Conservation (phyloP, 257 asterid species). For the Thymus mandschuricus region DNA sequence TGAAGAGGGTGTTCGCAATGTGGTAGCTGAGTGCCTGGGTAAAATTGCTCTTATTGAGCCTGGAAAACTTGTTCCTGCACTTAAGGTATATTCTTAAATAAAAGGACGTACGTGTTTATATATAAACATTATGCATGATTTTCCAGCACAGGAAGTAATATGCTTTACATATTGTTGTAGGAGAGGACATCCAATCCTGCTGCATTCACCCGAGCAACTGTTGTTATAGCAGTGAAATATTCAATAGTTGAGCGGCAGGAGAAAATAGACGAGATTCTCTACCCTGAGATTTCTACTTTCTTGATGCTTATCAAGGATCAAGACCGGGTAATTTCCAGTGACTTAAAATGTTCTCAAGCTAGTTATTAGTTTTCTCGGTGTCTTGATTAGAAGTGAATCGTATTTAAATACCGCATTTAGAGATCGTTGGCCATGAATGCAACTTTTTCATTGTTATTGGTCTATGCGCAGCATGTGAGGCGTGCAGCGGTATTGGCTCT, state of each 20-base stretch:
- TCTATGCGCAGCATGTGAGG: slow-evolving; percentile 86
- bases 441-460: slow-evolving; percentile 28
- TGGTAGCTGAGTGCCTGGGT: slow-evolving; percentile 98
- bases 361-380: neutral
- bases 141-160: slow-evolving; percentile 25
- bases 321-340: slow-evolving; percentile 69
- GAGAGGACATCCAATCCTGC: slow-evolving; percentile 82
- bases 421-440: slow-evolving; percentile 4
- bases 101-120: slow-evolving; percentile 12
- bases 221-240: slow-evolving; percentile 89
- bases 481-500: slow-evolving; percentile 99
- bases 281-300: slow-evolving; percentile 85
- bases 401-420: slow-evolving; percentile 15
- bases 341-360: slow-evolving; percentile 1
- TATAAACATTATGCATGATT: neutral
- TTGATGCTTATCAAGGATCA: slow-evolving; percentile 91
- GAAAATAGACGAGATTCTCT: slow-evolving; percentile 87
- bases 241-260: slow-evolving; percentile 95
- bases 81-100: slow-evolving; percentile 59
- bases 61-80: slow-evolving; percentile 94
- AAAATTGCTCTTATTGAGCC: slow-evolving; percentile 98
- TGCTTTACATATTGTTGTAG: slow-evolving; percentile 49
- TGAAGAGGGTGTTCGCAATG: slow-evolving; percentile 99
- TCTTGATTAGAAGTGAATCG: neutral
- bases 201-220: slow-evolving; percentile 97